Base-by-base conservation (phyloP, 2,329 filamentous ascomycete genomes). In the Diaporthe sp. region DNA sequence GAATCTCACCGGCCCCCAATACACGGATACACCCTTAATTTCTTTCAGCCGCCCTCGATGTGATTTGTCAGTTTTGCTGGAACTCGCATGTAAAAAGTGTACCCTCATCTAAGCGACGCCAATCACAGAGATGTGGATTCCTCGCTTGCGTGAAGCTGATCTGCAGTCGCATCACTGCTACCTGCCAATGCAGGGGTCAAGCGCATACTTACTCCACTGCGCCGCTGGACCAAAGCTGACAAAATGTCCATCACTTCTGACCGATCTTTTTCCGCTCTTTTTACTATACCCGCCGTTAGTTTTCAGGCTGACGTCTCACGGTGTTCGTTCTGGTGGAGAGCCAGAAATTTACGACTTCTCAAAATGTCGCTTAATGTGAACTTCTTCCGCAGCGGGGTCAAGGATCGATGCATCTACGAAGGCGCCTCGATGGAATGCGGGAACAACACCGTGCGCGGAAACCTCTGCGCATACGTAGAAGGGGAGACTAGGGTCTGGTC, bases 401-500 rank as follows among this genome's bases (percentile, higher is more conserved):
- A 59, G 35, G 56, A 59, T 27, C 56, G n/a, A n/a, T 59, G 56
- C 35, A 59, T 17, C 35, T 59, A 59, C 8, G 56, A 59, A 10
- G 56, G 35, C 6, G 35, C 56, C 19, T 39, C 56, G 56, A 59
- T 59, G 56, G 6, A 0, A 10, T 35, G 30, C 13, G 35, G n/a
- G 6, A 59, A 59, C 8, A 59, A 59, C n/a, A 59, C 56, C 22
- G 39, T 59, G 56, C 35, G 56, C 13, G 56, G 56, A 17, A 59
- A 59, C n/a, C 56, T 59, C 35, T 59, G 56, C 35, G 56, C 56
- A 59, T 59, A 59, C 19, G 35, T 39, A 59, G 56, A 59, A 39
- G 35, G 56, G 4, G 56, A 59, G 35, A 27, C 35, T 10, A 59
- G 56, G 56, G 56, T 59, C n/a, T 59, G 56, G 56, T 25, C 56